Conservation (phyloP, 768 basidiomycete species). For the Macrolepiota albuminosa region DNA sequence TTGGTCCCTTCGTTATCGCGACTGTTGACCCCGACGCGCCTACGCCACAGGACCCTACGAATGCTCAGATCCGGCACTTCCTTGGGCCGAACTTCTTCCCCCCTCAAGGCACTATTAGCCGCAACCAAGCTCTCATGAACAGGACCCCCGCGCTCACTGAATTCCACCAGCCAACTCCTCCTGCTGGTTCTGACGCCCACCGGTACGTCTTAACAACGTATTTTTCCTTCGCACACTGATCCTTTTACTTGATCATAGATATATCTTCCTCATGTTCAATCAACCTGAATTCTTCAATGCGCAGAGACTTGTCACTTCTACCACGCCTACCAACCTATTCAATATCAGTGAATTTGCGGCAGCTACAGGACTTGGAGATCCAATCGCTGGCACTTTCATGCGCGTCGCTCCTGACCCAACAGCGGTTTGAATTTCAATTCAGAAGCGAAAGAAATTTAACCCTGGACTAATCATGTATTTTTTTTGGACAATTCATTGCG, state of each 20-base stretch:
- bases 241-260: slow-evolving; percentile 23
- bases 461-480: no score
- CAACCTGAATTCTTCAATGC: slow-evolving; percentile 36
- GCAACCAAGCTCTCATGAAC: slow-evolving; percentile 22
- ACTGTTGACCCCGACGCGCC: slow-evolving; percentile 47
- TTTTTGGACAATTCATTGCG: no score
- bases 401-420: slow-evolving; percentile 29
- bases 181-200: slow-evolving; percentile 38
- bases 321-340: slow-evolving; percentile 30
- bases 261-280: slow-evolving; percentile 30
- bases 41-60: slow-evolving; percentile 38
- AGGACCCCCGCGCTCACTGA: slow-evolving; percentile 35
- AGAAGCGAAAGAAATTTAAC: neutral
- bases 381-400: slow-evolving; percentile 48
- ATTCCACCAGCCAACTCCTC: slow-evolving; percentile 36
- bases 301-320: slow-evolving; percentile 34
- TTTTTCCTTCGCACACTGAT: neutral
- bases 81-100: slow-evolving; percentile 35
- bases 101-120: no score
- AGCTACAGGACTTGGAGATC: slow-evolving; percentile 36
- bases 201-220: slow-evolving; percentile 22
- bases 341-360: slow-evolving; percentile 21
- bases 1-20: slow-evolving; percentile 44
- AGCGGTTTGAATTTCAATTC: neutral
- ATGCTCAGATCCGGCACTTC: slow-evolving; percentile 44